Conservation (phyloP, 495 filamentous ascomycete genomes). For the Lophium mytilinum region DNA sequence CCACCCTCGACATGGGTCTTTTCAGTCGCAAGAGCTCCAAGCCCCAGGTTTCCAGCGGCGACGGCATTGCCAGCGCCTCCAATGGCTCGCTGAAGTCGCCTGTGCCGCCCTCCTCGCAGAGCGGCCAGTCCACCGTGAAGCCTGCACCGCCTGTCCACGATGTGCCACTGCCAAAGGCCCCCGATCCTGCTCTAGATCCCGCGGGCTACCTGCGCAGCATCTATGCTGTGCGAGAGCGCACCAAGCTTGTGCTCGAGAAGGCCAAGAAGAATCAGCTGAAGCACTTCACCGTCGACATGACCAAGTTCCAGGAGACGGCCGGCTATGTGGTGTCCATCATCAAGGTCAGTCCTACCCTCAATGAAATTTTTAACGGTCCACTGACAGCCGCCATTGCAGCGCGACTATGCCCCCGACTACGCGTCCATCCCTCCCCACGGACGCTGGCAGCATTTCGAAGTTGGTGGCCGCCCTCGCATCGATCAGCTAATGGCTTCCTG, state of each 20-base stretch:
- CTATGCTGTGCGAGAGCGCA: slow-evolving; percentile 76
- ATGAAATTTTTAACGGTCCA: not conserved
- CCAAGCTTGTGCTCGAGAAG: slow-evolving; percentile 61
- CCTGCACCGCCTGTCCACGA: slow-evolving; percentile 46
- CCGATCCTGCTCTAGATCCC: slow-evolving; percentile 85
- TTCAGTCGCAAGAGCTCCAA: slow-evolving; percentile 57
- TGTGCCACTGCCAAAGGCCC: slow-evolving; percentile 71
- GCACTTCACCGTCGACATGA: slow-evolving; percentile 88
- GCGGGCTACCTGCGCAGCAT: slow-evolving; percentile 89
- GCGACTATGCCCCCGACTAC: slow-evolving; percentile 85
- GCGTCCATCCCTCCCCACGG: slow-evolving; percentile 77
- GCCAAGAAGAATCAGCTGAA: slow-evolving; percentile 70
- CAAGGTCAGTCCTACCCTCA: slow-evolving; percentile 56
- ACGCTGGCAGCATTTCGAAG: slow-evolving; percentile 83
- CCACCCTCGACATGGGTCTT: slow-evolving; percentile 46
- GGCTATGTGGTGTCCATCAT: slow-evolving; percentile 94
- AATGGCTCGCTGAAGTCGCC: slow-evolving; percentile 52
- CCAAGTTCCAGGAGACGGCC: slow-evolving; percentile 79
- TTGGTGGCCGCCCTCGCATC: slow-evolving; percentile 70
- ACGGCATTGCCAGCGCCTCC: slow-evolving; percentile 42
- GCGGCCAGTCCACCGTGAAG: slow-evolving; percentile 31
- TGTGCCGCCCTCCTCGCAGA: slow-evolving; percentile 24
- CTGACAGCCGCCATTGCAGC: slow-evolving; percentile 41
- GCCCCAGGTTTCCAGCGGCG: slow-evolving; percentile 37
- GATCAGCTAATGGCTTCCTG: slow-evolving; percentile 63